Percentiles rank a stretch among this genome's conserved stretches.
Evolutionary conservation across 83 land plant genomes (phyloP).

Genomic region (Larix sibirica): DNA sequence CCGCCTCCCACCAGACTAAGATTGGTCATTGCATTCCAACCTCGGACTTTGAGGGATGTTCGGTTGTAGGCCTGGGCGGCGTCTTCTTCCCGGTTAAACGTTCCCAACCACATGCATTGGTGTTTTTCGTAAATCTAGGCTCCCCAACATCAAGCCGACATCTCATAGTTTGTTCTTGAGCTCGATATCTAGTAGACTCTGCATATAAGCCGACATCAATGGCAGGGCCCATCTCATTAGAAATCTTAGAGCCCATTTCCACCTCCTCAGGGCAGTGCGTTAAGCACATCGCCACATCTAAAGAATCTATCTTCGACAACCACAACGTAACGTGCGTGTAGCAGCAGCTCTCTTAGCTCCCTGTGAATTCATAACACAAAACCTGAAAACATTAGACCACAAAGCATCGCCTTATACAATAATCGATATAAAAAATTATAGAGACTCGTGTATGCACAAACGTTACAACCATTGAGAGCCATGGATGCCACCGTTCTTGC

Average conservation of each 20-base stretch:
- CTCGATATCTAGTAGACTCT: no score
- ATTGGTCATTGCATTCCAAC: slow-evolving; percentile 33
- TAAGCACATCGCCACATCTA: not conserved
- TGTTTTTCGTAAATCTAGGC: slow-evolving; percentile 51
- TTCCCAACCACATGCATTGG: slow-evolving; percentile 60
- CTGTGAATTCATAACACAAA: not conserved
- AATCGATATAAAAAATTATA: not conserved
- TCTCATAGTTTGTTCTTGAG: no score
- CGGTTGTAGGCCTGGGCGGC: slow-evolving; percentile 56
- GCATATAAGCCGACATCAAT: not conserved
- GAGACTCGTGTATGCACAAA: not conserved
- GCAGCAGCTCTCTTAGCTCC: no score
- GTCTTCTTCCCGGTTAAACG: slow-evolving; percentile 41
- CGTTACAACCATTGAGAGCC: not conserved
- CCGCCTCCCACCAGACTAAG: slow-evolving; percentile 24
- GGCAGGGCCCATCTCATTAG: not conserved
- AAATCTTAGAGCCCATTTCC: not conserved
- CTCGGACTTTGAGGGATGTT: slow-evolving; percentile 42
- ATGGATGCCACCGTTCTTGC: not conserved
- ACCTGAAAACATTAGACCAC: no score
- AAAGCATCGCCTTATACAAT: no score
- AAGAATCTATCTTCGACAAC: not conserved
- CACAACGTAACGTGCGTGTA: not conserved
- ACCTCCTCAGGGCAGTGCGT: not conserved
- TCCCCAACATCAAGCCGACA: no score